These are phyloP conservation scores for Rehmannia glutinosa DNA, from an alignment of 257 asterid genomes.

Conservation along the genomic window DNA sequence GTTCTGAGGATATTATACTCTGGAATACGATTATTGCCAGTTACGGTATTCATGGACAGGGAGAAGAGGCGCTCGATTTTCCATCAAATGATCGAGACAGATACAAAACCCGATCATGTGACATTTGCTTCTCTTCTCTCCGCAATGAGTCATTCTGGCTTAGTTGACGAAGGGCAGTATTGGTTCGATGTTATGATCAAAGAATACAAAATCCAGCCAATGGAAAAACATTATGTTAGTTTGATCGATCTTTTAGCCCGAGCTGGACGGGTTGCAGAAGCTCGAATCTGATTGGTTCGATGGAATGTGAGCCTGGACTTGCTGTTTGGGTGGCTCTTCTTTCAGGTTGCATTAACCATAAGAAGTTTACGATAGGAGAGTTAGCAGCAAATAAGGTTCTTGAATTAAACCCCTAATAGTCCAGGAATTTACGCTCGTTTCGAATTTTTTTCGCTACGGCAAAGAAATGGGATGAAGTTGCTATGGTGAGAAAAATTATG, in stretches of 20 bases:
- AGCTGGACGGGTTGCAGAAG: conserved; percentile 70
- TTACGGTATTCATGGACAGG: conserved; percentile 74
- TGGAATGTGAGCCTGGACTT: conserved; percentile 45
- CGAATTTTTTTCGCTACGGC: conserved; percentile 73
- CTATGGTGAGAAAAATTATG: conserved; percentile 55
- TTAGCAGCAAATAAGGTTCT: conserved; percentile 65
- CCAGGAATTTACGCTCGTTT: conserved; percentile 57
- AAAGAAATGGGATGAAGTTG: conserved; percentile 69
- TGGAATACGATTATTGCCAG: conserved; percentile 76
- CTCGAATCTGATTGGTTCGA: conserved; percentile 41
- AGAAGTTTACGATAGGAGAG: conserved; percentile 50
- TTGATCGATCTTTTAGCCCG: conserved; percentile 83
- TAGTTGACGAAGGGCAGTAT: conserved; percentile 58
- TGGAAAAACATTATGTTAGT: conserved; percentile 74
- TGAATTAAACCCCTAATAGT: conserved; percentile 43
- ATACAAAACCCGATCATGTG: conserved; percentile 58
- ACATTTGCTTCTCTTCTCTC: conserved; percentile 86
- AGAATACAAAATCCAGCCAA: conserved; percentile 51
- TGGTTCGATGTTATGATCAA: conserved; percentile 64
- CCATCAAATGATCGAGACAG: conserved; percentile 38
- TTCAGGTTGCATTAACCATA: conserved; percentile 72
- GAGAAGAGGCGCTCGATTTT: conserved; percentile 56
- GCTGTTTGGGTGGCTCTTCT: conserved; percentile 81
- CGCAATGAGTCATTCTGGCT: conserved; percentile 73
- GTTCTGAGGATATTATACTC: conserved; percentile 44